Evolutionary conservation across 2,329 filamentous ascomycete species (phyloP).

Genomic region (Annulohypoxylon truncatum): DNA sequence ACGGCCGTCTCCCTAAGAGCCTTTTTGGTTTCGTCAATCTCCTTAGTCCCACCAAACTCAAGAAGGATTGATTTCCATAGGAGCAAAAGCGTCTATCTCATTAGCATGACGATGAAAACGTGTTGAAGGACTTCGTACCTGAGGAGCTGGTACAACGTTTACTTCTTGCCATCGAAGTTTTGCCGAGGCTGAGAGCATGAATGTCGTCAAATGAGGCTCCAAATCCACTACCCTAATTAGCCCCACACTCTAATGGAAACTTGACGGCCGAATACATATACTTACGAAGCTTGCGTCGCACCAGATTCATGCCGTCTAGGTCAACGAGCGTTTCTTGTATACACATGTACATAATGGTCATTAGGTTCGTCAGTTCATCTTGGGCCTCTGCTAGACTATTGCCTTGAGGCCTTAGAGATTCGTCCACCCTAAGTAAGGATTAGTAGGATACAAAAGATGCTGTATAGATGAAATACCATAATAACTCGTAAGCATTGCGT

Average conservation of each 20-base stretch:
- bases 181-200: slow-evolving; percentile 75
- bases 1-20: slow-evolving; percentile 71
- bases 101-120: slow-evolving; percentile 20
- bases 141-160: slow-evolving; percentile 69
- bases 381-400: slow-evolving; percentile 63
- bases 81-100: slow-evolving; percentile 75
- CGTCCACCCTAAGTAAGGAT: slow-evolving; percentile 58
- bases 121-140: slow-evolving; percentile 59
- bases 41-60: slow-evolving; percentile 81
- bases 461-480: slow-evolving; percentile 58
- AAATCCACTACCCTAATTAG: slow-evolving; percentile 61
- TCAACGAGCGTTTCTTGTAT: slow-evolving; percentile 69
- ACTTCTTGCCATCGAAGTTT: slow-evolving; percentile 80
- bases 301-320: slow-evolving; percentile 59
- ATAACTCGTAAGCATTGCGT: slow-evolving; percentile 61
- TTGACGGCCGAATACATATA: slow-evolving; percentile 50
- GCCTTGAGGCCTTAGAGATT: slow-evolving; percentile 54
- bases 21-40: slow-evolving; percentile 79
- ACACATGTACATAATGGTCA: slow-evolving; percentile 71
- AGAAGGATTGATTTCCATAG: slow-evolving; percentile 94
- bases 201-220: slow-evolving; percentile 75
- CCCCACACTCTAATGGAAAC: not conserved
- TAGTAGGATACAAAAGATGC: slow-evolving; percentile 47
- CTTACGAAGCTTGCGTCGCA: slow-evolving; percentile 64
- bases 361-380: slow-evolving; percentile 71